Conservation (phyloP, 2,329 filamentous ascomycete genomes). For the Aspergillus thermomutatus region DNA sequence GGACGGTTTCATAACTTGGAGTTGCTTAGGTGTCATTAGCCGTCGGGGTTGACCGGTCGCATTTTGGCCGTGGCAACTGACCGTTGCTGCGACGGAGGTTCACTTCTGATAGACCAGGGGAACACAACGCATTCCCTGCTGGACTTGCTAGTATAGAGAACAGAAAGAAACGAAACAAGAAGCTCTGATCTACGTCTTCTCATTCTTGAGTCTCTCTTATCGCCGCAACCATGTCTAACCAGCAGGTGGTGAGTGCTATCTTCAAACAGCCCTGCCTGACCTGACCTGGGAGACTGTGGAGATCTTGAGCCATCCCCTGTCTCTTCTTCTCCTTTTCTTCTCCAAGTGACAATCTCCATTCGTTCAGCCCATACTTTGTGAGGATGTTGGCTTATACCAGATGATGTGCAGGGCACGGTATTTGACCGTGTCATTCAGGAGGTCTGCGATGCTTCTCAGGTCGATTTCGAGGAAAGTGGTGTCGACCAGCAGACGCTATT, state of each 20-base stretch:
- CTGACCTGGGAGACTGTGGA: conserved; percentile 22
- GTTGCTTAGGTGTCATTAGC: conserved; percentile 11
- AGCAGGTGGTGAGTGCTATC: conserved; percentile 46
- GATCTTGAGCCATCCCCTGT: conserved; percentile 6
- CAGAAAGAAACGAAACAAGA: conserved; percentile 4
- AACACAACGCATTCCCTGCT: conserved; percentile 1
- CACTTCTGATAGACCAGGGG: conserved; percentile 11
- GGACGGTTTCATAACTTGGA: conserved; percentile 3
- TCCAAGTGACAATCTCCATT: neutral
- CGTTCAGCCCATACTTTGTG: conserved; percentile 1
- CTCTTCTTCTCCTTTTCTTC: conserved; percentile 3
- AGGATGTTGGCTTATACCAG: conserved; percentile 26
- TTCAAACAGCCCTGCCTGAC: conserved; percentile 17
- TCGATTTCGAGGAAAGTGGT: conserved; percentile 96
- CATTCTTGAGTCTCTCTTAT: conserved; percentile 2
- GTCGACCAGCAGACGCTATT: conserved; percentile 83
- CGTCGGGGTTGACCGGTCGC: conserved; percentile 14
- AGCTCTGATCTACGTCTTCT: conserved; percentile 9
- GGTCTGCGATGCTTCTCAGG: conserved; percentile 85
- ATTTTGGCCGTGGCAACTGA: conserved; percentile 20
- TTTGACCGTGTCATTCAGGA: conserved; percentile 90
- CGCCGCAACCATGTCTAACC: conserved; percentile 43
- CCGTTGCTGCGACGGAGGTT: conserved; percentile 13
- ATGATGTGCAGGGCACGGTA: conserved; percentile 61
- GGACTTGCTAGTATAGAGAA: conserved; percentile 10